phyloP scores from a whole-genome alignment of 768 basidiomycete species.

The Mrakia gelida region DNA sequence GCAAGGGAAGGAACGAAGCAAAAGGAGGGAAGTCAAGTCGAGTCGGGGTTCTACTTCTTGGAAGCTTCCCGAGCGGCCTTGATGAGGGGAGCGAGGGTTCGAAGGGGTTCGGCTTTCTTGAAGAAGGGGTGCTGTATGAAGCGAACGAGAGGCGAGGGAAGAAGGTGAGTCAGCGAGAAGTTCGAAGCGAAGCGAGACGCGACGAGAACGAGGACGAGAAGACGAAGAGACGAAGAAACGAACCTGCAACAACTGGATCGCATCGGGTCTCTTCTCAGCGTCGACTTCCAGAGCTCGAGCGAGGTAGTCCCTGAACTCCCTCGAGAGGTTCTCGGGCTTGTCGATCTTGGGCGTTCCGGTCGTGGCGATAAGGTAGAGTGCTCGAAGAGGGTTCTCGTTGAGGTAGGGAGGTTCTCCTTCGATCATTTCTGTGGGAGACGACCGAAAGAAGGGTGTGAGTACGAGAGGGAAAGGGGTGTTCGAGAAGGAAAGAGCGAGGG shows the following conservation, averaged over 20 bases:
- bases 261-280: constrained; percentile 85
- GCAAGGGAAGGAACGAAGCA: background rate
- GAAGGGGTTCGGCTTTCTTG: constrained; percentile 75
- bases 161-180: background rate
- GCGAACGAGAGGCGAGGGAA: background rate
- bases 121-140: constrained; percentile 73
- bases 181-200: background rate
- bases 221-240: constrained; percentile 40
- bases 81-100: constrained; percentile 81
- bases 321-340: constrained; percentile 72
- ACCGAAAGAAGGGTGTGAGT: constrained; percentile 14
- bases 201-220: too few relatives aligned
- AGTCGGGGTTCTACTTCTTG: background rate
- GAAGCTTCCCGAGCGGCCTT: constrained; percentile 68
- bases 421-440: constrained; percentile 74
- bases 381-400: constrained; percentile 84
- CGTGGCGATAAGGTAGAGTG: constrained; percentile 94
- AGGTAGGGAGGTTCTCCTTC: constrained; percentile 95
- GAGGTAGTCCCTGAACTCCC: constrained; percentile 84
- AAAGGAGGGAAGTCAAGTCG: background rate
- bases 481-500: background rate
- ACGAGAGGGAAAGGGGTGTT: background rate
- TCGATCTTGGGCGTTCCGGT: constrained; percentile 96
- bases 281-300: constrained; percentile 87
- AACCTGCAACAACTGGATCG: constrained; percentile 73